Evolutionary conservation across 176 grass and related monocot species (phyloP).

Genomic region (Oryza glumipatula): DNA sequence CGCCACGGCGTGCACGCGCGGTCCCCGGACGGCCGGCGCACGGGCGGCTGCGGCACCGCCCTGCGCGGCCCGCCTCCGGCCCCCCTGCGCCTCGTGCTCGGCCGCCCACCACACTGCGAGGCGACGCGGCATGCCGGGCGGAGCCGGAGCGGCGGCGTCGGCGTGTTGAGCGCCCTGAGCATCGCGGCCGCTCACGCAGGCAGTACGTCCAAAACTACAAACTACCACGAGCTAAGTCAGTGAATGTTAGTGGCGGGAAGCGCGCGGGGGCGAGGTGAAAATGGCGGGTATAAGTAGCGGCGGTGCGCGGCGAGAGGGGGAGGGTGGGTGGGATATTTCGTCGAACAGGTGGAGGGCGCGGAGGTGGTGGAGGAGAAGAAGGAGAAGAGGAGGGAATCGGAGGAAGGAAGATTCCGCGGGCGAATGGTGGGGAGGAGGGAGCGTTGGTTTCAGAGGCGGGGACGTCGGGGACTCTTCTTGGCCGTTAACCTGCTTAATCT

Average conservation of each 20-base stretch:
- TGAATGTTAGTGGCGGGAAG: not conserved
- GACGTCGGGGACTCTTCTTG: slow-evolving; percentile 49
- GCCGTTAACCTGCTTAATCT: slow-evolving; percentile 1
- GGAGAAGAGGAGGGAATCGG: slow-evolving; percentile 38
- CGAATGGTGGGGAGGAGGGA: not conserved
- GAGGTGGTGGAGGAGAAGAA: not conserved
- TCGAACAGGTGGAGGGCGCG: slow-evolving; percentile 56
- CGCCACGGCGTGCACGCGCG: slow-evolving; percentile 51
- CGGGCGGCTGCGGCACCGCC: slow-evolving; percentile 63
- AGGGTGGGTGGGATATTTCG: slow-evolving; percentile 55
- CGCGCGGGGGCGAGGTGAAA: not conserved
- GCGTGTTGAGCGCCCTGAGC: slow-evolving; percentile 63
- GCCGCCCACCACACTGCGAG: slow-evolving; percentile 15
- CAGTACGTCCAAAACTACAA: too few species aligned
- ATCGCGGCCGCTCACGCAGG: slow-evolving; percentile 19
- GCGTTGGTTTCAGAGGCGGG: slow-evolving; percentile 16
- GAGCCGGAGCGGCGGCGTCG: slow-evolving; percentile 56
- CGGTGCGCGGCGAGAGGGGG: not conserved
- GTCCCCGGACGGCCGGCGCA: slow-evolving; percentile 69
- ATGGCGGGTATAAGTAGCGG: slow-evolving; percentile 45
- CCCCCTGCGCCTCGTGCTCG: slow-evolving; percentile 25
- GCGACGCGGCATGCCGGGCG: slow-evolving; percentile 58
- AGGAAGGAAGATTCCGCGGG: slow-evolving; percentile 74
- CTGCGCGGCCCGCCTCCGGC: slow-evolving; percentile 34
- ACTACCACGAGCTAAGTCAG: not conserved